Percentiles rank a stretch among this genome's conserved stretches.
phyloP scores from a whole-genome alignment of 2,329 filamentous ascomycete species.

The Penicillium sclerotiorum region DNA sequence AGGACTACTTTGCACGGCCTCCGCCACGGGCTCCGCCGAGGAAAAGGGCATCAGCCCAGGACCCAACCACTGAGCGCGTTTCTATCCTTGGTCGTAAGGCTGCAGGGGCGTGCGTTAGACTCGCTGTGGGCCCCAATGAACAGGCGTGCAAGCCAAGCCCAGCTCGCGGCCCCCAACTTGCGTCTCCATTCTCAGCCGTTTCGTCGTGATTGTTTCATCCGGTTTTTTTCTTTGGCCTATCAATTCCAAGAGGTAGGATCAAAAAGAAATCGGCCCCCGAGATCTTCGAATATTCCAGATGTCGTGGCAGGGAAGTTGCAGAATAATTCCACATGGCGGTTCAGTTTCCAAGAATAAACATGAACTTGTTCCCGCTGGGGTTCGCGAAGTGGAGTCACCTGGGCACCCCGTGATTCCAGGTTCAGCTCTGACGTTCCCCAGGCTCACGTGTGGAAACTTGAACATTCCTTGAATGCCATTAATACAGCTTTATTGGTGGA shows the following conservation, averaged over 20 bases:
- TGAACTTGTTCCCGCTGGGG: background rate
- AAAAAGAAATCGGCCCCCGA: constrained; percentile 12
- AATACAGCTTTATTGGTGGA: background rate
- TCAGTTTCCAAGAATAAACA: constrained; percentile 2
- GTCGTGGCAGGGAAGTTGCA: background rate
- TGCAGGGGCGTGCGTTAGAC: constrained; percentile 25
- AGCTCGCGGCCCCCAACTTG: constrained; percentile 20
- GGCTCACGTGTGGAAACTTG: too few species aligned
- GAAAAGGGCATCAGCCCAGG: constrained; percentile 10
- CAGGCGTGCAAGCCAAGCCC: constrained; percentile 1
- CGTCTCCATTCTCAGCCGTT: constrained; percentile 12
- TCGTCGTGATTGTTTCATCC: background rate
- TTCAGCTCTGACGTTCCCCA: constrained; percentile 5
- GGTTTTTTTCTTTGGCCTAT: background rate
- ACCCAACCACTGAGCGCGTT: background rate
- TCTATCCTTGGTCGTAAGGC: constrained; percentile 20
- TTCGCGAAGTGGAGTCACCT: too few species aligned
- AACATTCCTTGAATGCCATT: background rate
- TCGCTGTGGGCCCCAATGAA: constrained; percentile 16
- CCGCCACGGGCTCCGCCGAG: constrained; percentile 4
- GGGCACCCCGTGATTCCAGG: background rate
- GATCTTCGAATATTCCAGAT: too few species aligned
- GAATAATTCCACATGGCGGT: background rate
- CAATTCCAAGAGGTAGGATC: background rate
- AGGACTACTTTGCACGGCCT: constrained; percentile 1